These are phyloP conservation scores for Citrus sp. DNA, from an alignment of 345 rosid species.

Conservation along the genomic window DNA sequence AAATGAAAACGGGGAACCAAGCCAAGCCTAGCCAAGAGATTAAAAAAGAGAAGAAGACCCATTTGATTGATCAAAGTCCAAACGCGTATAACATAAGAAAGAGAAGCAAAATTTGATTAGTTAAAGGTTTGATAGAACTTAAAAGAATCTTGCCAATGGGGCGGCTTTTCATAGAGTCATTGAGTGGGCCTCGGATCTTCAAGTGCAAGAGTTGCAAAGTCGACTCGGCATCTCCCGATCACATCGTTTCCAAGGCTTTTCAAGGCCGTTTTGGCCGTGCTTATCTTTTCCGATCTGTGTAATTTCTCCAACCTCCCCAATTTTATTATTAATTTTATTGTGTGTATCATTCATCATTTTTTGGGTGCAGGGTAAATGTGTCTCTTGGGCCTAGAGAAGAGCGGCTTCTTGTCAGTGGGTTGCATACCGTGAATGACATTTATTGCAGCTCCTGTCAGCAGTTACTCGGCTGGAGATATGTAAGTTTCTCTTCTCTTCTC, in stretches of 20 bases:
- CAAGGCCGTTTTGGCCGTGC: constrained; percentile 43
- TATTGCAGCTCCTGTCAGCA: constrained; percentile 47
- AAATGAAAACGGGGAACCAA: too few species aligned
- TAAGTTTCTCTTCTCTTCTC: constrained; percentile 11
- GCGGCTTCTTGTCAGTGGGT: constrained; percentile 28
- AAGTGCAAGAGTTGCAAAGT: constrained; percentile 44
- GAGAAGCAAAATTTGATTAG: background rate
- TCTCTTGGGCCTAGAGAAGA: constrained; percentile 34
- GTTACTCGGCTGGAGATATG: constrained; percentile 44
- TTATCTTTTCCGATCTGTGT: constrained; percentile 40
- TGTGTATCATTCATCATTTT: background rate
- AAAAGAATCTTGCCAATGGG: constrained; percentile 20
- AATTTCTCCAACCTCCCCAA: background rate
- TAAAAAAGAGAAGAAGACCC: background rate
- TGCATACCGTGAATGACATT: constrained; percentile 38
- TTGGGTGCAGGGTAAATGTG: constrained; percentile 35
- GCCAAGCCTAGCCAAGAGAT: too few species aligned
- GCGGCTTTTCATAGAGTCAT: constrained; percentile 26
- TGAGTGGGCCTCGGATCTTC: constrained; percentile 37
- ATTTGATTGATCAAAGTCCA: background rate
- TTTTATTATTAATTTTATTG: background rate
- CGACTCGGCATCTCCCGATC: constrained; percentile 41
- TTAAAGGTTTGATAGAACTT: background rate
- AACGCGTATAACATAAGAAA: too few species aligned
- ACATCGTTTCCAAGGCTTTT: constrained; percentile 42